Evolutionary conservation across 345 rosid species (phyloP).

Genomic region (Populus deltoides): DNA sequence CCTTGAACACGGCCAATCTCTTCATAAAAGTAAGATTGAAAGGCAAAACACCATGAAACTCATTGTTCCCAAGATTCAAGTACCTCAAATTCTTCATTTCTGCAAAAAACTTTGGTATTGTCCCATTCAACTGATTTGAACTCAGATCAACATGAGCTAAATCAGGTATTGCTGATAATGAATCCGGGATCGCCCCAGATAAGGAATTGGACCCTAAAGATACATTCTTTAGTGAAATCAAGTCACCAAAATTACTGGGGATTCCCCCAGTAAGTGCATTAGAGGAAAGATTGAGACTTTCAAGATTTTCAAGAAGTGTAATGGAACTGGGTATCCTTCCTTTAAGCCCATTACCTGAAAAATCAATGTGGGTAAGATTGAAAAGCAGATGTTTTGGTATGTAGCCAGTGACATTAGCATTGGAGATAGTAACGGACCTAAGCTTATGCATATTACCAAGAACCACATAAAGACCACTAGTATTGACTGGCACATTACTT

Average conservation of each 20-base stretch:
- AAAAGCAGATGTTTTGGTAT: slow-evolving; percentile 49
- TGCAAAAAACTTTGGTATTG: slow-evolving; percentile 69
- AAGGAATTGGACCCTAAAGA: slow-evolving; percentile 72
- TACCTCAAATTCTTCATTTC: slow-evolving; percentile 61
- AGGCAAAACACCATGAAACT: slow-evolving; percentile 75
- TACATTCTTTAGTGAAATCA: slow-evolving; percentile 61
- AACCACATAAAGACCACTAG: slow-evolving; percentile 74
- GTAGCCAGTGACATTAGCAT: slow-evolving; percentile 63
- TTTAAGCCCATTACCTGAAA: slow-evolving; percentile 64
- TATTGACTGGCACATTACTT: slow-evolving; percentile 48
- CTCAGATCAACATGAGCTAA: slow-evolving; percentile 79
- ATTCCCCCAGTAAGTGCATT: slow-evolving; percentile 66
- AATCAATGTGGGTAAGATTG: slow-evolving; percentile 71
- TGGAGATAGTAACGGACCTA: slow-evolving; percentile 55
- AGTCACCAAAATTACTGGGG: slow-evolving; percentile 61
- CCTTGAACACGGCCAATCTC: slow-evolving; percentile 56
- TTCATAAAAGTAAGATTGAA: slow-evolving; percentile 71
- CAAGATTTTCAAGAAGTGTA: slow-evolving; percentile 60
- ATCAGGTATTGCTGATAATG: slow-evolving; percentile 70
- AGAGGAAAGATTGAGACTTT: slow-evolving; percentile 54
- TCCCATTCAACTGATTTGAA: slow-evolving; percentile 82
- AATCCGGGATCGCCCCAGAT: slow-evolving; percentile 78
- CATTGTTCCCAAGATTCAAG: slow-evolving; percentile 71
- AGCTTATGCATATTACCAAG: slow-evolving; percentile 65
- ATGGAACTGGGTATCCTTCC: slow-evolving; percentile 73